These are phyloP conservation scores for Arthrobotrys megalospora DNA, from an alignment of 2,329 filamentous ascomycete genomes.

Conservation along the genomic window DNA sequence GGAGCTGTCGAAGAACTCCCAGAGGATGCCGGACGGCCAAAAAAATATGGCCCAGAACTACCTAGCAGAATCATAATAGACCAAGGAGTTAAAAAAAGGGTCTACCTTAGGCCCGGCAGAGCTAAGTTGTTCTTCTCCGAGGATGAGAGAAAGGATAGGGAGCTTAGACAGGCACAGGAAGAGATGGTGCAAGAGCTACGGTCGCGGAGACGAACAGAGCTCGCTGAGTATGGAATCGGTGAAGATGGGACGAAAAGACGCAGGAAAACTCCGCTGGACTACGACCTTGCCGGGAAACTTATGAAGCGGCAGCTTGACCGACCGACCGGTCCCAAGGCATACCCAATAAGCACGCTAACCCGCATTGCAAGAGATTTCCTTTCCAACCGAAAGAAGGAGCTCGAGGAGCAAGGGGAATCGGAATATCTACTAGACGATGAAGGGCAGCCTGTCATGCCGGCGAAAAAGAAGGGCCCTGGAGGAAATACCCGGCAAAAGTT, in stretches of 20 bases:
- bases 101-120: slow-evolving; percentile 27
- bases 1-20: too few species aligned
- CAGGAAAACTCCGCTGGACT: neutral
- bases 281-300: neutral
- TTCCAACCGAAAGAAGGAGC: neutral
- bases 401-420: slow-evolving; percentile 8
- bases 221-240: slow-evolving; percentile 3
- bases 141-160: slow-evolving; percentile 11
- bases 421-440: slow-evolving; percentile 15
- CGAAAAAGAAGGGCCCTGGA: neutral
- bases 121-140: neutral
- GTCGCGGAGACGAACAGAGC: neutral
- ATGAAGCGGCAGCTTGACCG: neutral
- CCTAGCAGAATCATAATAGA: slow-evolving; percentile 23
- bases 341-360: neutral
- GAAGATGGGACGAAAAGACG: neutral
- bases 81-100: slow-evolving; percentile 12
- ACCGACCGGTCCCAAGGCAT: slow-evolving; percentile 8
- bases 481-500: neutral
- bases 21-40: slow-evolving; percentile 15
- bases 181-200: neutral
- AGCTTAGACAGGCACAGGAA: slow-evolving; percentile 6
- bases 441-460: neutral
- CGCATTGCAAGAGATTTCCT: slow-evolving; percentile 20
- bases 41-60: slow-evolving; percentile 6